Percentiles rank a stretch among this genome's conserved stretches.
Evolutionary conservation across 768 basidiomycete genomes (phyloP).

Genomic region (Trametes meyenii): DNA sequence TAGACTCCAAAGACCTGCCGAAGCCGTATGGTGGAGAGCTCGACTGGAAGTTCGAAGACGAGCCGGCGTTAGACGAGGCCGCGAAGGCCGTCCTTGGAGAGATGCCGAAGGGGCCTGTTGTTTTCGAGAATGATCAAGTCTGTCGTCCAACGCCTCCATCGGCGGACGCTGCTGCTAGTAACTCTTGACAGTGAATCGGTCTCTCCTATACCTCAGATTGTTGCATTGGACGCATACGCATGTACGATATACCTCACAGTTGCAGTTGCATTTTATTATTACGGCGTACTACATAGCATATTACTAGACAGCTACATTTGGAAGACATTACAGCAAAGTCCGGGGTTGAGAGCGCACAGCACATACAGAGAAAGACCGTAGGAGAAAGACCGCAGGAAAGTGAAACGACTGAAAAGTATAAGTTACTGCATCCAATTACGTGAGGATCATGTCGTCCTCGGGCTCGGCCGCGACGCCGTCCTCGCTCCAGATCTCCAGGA

Average conservation of each 20-base stretch:
- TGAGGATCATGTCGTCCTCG: slow-evolving; percentile 35
- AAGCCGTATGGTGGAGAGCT: slow-evolving; percentile 74
- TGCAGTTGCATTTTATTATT: background rate
- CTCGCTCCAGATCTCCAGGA: slow-evolving; percentile 80
- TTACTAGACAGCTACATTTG: slow-evolving; percentile 7
- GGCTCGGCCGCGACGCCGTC: slow-evolving; percentile 74
- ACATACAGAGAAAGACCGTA: background rate
- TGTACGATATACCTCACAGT: background rate
- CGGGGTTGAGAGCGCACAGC: background rate
- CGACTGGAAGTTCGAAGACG: slow-evolving; percentile 69
- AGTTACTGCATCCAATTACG: slow-evolving; percentile 8
- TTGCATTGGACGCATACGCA: background rate
- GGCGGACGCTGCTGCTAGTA: background rate
- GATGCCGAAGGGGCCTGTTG: slow-evolving; percentile 58
- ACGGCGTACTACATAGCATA: slow-evolving; percentile 2
- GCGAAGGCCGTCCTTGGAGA: slow-evolving; percentile 47
- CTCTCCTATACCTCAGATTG: background rate
- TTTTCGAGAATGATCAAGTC: slow-evolving; percentile 51
- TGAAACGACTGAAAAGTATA: background rate
- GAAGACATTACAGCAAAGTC: background rate
- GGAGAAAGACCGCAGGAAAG: background rate
- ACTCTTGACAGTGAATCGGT: background rate
- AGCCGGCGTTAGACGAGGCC: slow-evolving; percentile 63
- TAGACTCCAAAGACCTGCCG: slow-evolving; percentile 57
- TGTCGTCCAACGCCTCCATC: slow-evolving; percentile 28